phyloP scores from a whole-genome alignment of 2,329 filamentous ascomycete genomes.

The Fusarium sp. region DNA sequence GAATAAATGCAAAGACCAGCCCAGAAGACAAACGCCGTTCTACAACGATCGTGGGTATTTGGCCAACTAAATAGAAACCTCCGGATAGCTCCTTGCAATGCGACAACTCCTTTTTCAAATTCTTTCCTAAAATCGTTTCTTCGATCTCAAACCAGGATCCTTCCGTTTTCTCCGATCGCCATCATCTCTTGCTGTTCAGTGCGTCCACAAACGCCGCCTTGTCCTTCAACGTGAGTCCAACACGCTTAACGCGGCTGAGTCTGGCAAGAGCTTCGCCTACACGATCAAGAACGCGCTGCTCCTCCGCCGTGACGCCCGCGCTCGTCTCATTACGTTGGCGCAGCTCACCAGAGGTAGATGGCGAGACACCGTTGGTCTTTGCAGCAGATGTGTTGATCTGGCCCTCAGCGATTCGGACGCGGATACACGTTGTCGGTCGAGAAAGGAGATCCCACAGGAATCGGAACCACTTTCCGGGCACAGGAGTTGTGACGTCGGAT shows the following conservation, averaged over 20 bases:
- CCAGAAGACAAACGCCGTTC: not conserved
- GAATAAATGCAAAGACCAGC: conserved; percentile 5
- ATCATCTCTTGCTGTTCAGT: conserved; percentile 59
- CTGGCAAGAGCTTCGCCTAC: conserved; percentile 89
- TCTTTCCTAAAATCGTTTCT: conserved; percentile 1
- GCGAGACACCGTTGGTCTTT: conserved; percentile 50
- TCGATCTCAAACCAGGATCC: not conserved
- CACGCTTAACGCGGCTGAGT: conserved; percentile 86
- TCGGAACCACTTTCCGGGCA: conserved; percentile 76
- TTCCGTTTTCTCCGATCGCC: not conserved
- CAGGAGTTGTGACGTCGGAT: conserved; percentile 87
- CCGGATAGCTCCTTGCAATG: conserved; percentile 43
- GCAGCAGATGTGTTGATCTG: conserved; percentile 64
- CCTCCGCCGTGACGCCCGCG: conserved; percentile 61
- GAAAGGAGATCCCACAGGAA: conserved; percentile 91
- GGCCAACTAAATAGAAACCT: conserved; percentile 19
- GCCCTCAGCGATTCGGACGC: conserved; percentile 87
- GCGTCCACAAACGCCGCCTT: conserved; percentile 85
- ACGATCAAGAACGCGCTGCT: conserved; percentile 78
- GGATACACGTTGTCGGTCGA: conserved; percentile 86
- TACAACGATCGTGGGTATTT: conserved; percentile 29
- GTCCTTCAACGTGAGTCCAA: conserved; percentile 83
- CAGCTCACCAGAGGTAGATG: conserved; percentile 44
- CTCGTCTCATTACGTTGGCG: conserved; percentile 44
- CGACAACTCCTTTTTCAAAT: conserved; percentile 21